phyloP scores from a whole-genome alignment of 768 basidiomycete species.

The Cytidiella melzeri region DNA sequence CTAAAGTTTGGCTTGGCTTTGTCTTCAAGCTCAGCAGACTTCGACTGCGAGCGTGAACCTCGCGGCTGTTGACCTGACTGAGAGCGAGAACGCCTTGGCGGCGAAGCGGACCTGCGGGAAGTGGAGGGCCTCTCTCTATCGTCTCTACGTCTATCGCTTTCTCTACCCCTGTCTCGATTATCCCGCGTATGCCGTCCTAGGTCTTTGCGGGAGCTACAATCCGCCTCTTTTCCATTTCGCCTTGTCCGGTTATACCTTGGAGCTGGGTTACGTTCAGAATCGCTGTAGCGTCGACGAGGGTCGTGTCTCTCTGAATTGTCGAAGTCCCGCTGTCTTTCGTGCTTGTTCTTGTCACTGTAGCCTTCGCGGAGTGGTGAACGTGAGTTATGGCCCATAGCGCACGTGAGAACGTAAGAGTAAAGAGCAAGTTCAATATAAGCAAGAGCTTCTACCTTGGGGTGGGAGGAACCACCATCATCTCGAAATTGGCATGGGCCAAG shows the following conservation, averaged over 20 bases:
- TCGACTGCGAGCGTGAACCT: constrained; percentile 35
- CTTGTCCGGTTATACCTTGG: background rate
- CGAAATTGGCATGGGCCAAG: no score
- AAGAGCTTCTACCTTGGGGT: no score
- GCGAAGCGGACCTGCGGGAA: constrained; percentile 57
- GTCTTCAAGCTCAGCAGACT: constrained; percentile 21
- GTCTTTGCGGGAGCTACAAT: constrained; percentile 3
- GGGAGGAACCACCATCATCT: no score
- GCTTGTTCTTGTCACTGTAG: background rate
- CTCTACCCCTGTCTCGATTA: background rate
- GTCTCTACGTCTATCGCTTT: constrained; percentile 1
- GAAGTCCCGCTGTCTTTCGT: background rate
- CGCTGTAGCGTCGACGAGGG: constrained; percentile 1
- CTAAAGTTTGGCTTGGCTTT: constrained; percentile 88
- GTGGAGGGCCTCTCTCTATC: constrained; percentile 27
- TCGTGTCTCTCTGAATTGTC: constrained; percentile 3
- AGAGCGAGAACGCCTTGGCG: constrained; percentile 33
- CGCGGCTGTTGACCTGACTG: constrained; percentile 36
- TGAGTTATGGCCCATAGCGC: background rate
- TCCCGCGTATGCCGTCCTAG: background rate
- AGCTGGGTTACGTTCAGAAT: constrained; percentile 1
- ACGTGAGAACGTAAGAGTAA: background rate
- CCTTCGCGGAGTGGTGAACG: background rate
- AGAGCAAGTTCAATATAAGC: no score
- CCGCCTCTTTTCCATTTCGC: background rate